These are phyloP conservation scores for Heliamphora exappendiculata DNA, from an alignment of 148 eudicot species.

Conservation along the genomic window DNA sequence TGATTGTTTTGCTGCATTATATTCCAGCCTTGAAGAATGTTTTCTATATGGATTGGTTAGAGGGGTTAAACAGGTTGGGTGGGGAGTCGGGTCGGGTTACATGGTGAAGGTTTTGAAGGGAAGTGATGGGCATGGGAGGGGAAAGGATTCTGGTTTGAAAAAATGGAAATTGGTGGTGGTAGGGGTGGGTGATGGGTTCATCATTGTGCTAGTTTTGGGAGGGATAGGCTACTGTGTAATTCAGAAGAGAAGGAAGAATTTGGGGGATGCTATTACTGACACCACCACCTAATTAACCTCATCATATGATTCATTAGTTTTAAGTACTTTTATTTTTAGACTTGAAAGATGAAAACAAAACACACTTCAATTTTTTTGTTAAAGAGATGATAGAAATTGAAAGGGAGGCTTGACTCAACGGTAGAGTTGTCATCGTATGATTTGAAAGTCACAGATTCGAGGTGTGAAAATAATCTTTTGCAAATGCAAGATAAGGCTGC, in stretches of 20 bases:
- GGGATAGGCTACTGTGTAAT: slow-evolving; percentile 57
- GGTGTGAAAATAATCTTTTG: too few relatives aligned
- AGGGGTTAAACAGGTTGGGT: slow-evolving; percentile 52
- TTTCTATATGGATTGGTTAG: slow-evolving; percentile 43
- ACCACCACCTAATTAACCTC: slow-evolving; percentile 8
- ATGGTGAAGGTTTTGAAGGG: slow-evolving; percentile 71
- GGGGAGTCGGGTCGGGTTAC: slow-evolving; percentile 31
- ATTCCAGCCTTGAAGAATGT: slow-evolving; percentile 33
- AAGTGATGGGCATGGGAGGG: slow-evolving; percentile 17
- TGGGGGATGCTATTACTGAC: neutral
- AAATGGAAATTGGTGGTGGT: slow-evolving; percentile 70
- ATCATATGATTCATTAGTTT: slow-evolving; percentile 1
- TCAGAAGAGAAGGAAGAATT: slow-evolving; percentile 50
- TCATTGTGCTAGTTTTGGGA: slow-evolving; percentile 46
- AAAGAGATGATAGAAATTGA: too few relatives aligned
- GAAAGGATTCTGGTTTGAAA: slow-evolving; percentile 37
- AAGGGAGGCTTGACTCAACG: too few relatives aligned
- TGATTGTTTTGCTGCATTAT: slow-evolving; percentile 56
- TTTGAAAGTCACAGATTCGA: too few relatives aligned
- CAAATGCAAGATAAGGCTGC: too few relatives aligned
- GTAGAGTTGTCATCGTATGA: too few relatives aligned
- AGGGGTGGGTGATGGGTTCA: slow-evolving; percentile 59
- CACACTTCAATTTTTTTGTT: too few relatives aligned
- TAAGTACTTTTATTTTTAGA: too few relatives aligned
- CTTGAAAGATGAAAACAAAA: too few relatives aligned